Conservation (phyloP, 2,329 filamentous ascomycete species). For the Claviceps fusiformis region DNA sequence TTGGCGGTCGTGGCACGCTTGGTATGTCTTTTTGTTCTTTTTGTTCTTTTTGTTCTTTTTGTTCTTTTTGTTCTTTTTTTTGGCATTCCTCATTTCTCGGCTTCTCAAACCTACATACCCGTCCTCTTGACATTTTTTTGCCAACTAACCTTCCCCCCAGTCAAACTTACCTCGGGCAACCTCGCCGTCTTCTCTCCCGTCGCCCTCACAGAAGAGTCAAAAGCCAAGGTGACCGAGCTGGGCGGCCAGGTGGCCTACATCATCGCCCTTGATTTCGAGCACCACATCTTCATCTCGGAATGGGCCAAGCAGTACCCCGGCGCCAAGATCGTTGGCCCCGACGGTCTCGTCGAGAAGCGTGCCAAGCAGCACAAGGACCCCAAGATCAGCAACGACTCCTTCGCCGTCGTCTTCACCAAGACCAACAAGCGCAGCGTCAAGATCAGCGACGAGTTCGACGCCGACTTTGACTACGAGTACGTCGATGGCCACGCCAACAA, state of each 20-base stretch:
- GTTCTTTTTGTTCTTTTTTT: too few relatives aligned
- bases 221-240: slow-evolving; percentile 46
- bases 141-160: slow-evolving; percentile 26
- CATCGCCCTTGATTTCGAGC: slow-evolving; percentile 76
- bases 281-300: slow-evolving; percentile 82
- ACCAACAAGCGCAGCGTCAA: slow-evolving; percentile 36
- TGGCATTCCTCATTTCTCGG: background rate
- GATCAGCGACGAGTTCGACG: slow-evolving; percentile 67
- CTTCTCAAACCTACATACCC: background rate
- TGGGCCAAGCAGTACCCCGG: slow-evolving; percentile 71
- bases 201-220: slow-evolving; percentile 64
- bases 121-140: background rate
- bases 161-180: slow-evolving; percentile 62
- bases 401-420: slow-evolving; percentile 54
- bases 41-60: too few relatives aligned
- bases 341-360: slow-evolving; percentile 75
- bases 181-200: slow-evolving; percentile 89
- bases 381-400: slow-evolving; percentile 37
- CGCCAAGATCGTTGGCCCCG: slow-evolving; percentile 69
- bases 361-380: slow-evolving; percentile 36
- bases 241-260: slow-evolving; percentile 69
- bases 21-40: slow-evolving; percentile 33
- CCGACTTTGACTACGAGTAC: slow-evolving; percentile 77
- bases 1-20: slow-evolving; percentile 79
- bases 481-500: slow-evolving; percentile 68